A percentile compares a stretch with the other conserved stretches of the same genome.
These are phyloP conservation scores for Aspergillus sp. DNA, from an alignment of 2,329 filamentous ascomycete species.

Conservation along the genomic window DNA sequence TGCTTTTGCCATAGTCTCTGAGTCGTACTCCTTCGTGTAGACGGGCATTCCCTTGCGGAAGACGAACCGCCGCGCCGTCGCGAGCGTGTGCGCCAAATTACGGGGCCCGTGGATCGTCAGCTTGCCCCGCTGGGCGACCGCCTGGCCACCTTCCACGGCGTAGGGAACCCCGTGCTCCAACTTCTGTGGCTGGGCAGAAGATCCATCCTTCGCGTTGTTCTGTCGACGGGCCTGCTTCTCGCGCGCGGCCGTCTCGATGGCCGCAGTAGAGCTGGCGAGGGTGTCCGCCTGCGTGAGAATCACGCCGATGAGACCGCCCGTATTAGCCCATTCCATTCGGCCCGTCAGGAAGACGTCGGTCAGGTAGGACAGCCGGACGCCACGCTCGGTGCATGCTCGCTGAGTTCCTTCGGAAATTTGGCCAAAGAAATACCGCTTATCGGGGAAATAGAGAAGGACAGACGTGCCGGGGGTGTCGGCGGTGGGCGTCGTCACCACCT, in stretches of 20 bases:
- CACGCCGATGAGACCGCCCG: slow-evolving; percentile 80
- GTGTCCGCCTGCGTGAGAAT: slow-evolving; percentile 79
- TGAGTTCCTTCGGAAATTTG: slow-evolving; percentile 82
- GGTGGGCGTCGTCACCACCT: slow-evolving; percentile 78
- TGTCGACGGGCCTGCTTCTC: slow-evolving; percentile 34
- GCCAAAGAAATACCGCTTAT: slow-evolving; percentile 81
- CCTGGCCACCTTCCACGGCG: slow-evolving; percentile 25
- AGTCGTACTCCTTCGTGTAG: slow-evolving; percentile 65
- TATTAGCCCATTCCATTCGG: slow-evolving; percentile 68
- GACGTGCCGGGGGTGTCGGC: slow-evolving; percentile 82
- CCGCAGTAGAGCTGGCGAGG: slow-evolving; percentile 47
- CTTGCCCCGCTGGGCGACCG: slow-evolving; percentile 28
- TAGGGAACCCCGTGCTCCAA: slow-evolving; percentile 27
- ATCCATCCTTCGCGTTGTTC: slow-evolving; percentile 16
- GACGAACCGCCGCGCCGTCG: slow-evolving; percentile 80
- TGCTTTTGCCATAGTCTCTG: slow-evolving; percentile 26
- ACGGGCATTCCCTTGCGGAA: slow-evolving; percentile 80
- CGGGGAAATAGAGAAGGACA: slow-evolving; percentile 75
- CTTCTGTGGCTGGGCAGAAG: slow-evolving; percentile 18
- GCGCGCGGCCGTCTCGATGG: slow-evolving; percentile 41
- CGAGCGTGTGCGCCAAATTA: slow-evolving; percentile 77
- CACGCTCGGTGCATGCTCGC: slow-evolving; percentile 69
- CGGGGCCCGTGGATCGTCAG: slow-evolving; percentile 74
- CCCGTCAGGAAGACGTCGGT: slow-evolving; percentile 83
- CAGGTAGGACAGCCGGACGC: slow-evolving; percentile 62